Evolutionary conservation across 495 filamentous ascomycete genomes (phyloP).

Genomic region (Peziza echinospora): DNA sequence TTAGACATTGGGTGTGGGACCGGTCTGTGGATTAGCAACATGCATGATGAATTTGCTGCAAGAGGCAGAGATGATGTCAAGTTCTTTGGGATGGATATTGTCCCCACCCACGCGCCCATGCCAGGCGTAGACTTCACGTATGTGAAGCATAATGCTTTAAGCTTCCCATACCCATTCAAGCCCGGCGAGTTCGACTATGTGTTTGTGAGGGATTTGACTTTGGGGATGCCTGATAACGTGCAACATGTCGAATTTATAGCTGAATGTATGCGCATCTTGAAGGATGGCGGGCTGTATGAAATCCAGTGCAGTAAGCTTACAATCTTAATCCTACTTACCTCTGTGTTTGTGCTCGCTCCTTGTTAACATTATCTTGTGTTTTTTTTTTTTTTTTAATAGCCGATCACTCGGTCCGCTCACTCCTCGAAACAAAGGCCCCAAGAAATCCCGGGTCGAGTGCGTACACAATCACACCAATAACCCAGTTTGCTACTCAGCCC

Average conservation of each 20-base stretch:
- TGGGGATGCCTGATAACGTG: slow-evolving; percentile 39
- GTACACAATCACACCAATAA: slow-evolving; percentile 64
- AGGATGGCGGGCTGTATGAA: slow-evolving; percentile 60
- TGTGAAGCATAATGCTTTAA: slow-evolving; percentile 66
- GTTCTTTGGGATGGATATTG: slow-evolving; percentile 72
- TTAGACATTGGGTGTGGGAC: slow-evolving; percentile 78
- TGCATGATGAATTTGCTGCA: slow-evolving; percentile 15
- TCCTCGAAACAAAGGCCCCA: slow-evolving; percentile 8
- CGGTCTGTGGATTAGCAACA: slow-evolving; percentile 58
- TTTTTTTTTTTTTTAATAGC: slow-evolving; percentile 54
- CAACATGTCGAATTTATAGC: slow-evolving; percentile 44
- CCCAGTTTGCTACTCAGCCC: slow-evolving; percentile 46
- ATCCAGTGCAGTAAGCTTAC: slow-evolving; percentile 25
- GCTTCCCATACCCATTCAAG: slow-evolving; percentile 56
- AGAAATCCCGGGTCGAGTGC: slow-evolving; percentile 48
- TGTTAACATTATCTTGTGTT: too few relatives aligned
- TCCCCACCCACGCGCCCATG: slow-evolving; percentile 50
- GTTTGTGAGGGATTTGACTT: slow-evolving; percentile 67
- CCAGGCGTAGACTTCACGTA: slow-evolving; percentile 60
- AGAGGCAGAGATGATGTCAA: slow-evolving; percentile 26
- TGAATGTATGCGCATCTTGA: slow-evolving; percentile 56
- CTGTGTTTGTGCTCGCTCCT: too few relatives aligned
- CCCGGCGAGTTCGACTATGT: slow-evolving; percentile 76
- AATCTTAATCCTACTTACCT: slow-evolving; percentile 26
- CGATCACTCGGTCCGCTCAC: slow-evolving; percentile 21